Conservation (phyloP, 257 asterid species). For the Solanum sitiens region DNA sequence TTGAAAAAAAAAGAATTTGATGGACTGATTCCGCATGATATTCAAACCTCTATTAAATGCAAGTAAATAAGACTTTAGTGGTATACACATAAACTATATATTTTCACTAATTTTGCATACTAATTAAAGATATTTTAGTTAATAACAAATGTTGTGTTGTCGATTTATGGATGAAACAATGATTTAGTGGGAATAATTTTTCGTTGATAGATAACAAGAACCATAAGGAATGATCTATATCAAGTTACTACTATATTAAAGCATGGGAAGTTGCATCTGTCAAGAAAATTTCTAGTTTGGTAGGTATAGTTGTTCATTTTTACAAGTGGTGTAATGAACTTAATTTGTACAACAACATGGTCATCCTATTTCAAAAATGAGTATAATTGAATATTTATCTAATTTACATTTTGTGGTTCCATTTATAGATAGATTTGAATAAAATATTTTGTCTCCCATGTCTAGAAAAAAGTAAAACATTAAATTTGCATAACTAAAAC, state of each 20-base stretch:
- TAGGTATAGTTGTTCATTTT: too few species aligned
- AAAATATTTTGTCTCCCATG: neutral
- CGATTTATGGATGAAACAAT: neutral
- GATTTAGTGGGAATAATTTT: neutral
- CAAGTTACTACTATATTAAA: neutral
- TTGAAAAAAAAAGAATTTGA: neutral
- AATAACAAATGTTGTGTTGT: neutral
- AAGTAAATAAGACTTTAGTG: neutral
- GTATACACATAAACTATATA: too few species aligned
- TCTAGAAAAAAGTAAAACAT: neutral
- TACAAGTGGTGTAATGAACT: neutral
- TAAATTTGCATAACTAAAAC: neutral
- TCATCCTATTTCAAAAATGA: neutral
- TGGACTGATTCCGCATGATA: neutral
- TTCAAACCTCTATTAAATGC: too few species aligned
- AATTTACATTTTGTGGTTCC: neutral
- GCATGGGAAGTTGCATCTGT: too few species aligned
- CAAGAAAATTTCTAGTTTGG: too few species aligned
- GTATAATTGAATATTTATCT: neutral
- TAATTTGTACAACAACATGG: neutral
- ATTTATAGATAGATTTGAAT: neutral
- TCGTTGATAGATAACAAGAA: neutral
- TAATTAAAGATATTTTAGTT: neutral
- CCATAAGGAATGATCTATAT: neutral
- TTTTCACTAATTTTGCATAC: neutral